Base-by-base conservation (phyloP, 345 rosid species). In the Brassica rapa region DNA sequence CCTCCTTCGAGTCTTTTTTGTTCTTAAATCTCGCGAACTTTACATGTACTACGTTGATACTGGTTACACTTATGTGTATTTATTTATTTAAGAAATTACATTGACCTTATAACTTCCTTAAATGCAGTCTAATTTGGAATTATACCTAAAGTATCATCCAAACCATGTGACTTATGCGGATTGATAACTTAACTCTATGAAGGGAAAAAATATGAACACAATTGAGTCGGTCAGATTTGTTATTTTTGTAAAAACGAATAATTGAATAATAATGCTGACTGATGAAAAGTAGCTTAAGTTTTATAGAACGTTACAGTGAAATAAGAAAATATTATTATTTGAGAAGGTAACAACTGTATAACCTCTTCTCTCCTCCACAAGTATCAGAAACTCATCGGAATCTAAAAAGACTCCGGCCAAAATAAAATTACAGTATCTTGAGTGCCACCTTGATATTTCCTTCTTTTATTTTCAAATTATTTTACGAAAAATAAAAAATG, bases 391-490 rank as follows among this genome's bases (percentile, higher is more conserved):
- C 67, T 41, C 73, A 23, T 19, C 68, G 73, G 81, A 78, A 72
- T 78, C 81, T 41, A 41, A 19, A 41, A 70, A 64, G 81, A 77
- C 72, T 71, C 76, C 68, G 77, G 56, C 77, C 77, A 74, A 51
- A 61, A 70, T 74, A 70, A 70, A 56, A 75, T 80, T 80, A 80
- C 83, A 75, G 80, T 62, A 75, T 74, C 78, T 51, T 6, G 70
- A 10, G 75, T 68, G 75, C 74, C 66, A 74, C 71, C 63, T 80
- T 53, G 37, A 65, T 16, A 3, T 66, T 66, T 62, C 78, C 71
- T 62, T 72, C 76, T 66, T 35, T 74, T 80, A 80, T 80, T 79
- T 53, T n/a, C 65, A 73, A 61, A 79, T 68, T 74, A 79, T 79
- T 62, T 79, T 61, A 79, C 70, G 74, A 39, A 46, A 78, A 72